Evolutionary conservation across 163 green algal genomes (phyloP).

Genomic region (Chloromonas sp.): DNA sequence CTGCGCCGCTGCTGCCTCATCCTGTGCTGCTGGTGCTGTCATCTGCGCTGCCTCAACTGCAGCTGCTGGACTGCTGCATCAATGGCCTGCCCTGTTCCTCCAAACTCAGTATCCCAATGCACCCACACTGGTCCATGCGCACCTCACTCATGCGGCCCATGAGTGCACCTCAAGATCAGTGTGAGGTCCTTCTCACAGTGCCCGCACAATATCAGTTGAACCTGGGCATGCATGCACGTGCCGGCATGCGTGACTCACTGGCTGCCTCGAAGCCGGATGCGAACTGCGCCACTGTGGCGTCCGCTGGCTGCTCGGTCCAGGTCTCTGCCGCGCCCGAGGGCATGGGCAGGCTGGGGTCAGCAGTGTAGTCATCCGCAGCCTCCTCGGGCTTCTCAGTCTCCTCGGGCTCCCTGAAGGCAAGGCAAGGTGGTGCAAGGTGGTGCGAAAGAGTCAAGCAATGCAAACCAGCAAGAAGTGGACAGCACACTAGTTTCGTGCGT

Average conservation of each 20-base stretch:
- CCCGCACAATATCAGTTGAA: background rate
- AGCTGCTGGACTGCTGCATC: background rate
- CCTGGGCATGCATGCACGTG: background rate
- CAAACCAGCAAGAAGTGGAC: no score
- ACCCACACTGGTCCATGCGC: no score
- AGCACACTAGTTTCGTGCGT: no score
- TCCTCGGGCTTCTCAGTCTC: slow-evolving; percentile 84
- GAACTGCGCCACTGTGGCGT: slow-evolving; percentile 8
- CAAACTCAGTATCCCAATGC: no score
- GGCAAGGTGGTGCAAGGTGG: background rate
- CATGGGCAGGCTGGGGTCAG: slow-evolving; percentile 36
- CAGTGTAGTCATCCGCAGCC: slow-evolving; percentile 33
- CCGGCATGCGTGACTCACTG: slow-evolving; percentile 17
- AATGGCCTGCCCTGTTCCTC: no score
- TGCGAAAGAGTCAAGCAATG: no score
- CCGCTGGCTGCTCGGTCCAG: slow-evolving; percentile 35
- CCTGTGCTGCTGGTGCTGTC: no score
- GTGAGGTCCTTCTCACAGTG: background rate
- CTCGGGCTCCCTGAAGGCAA: slow-evolving; percentile 72
- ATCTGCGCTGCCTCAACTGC: no score
- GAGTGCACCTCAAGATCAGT: background rate
- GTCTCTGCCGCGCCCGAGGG: slow-evolving; percentile 34
- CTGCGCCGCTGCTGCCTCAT: no score
- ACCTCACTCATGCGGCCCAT: no score
- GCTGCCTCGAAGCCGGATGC: slow-evolving; percentile 47